Base-by-base conservation (phyloP, 208 protist genomes). In the Jaenimonas drosophilae region DNA sequence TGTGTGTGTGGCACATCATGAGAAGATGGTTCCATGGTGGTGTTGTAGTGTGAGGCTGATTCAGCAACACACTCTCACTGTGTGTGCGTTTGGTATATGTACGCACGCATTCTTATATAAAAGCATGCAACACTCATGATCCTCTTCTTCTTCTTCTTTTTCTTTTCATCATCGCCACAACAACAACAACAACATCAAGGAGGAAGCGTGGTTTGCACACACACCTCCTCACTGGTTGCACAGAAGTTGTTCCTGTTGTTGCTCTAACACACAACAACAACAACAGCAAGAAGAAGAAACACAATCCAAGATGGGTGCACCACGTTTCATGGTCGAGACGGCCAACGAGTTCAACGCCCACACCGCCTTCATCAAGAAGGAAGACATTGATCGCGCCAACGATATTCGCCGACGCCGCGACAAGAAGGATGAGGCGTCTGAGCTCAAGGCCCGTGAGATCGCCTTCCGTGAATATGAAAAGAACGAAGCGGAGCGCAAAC, bases 331-430 rank as follows among this genome's bases (percentile, higher is more conserved):
- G n/a, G n/a, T 84, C 45, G 73, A 69, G 59, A 78, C 66, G 17
- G 63, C 56, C 16, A 64, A 67, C 26, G 61, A 83, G 27, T 84
- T 75, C 42, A 44, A 63, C 36, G 83, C 83, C 54, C 61, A 78
- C 54, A 59, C 68, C 32, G 51, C 63, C 24, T 46, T 53, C 23
- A 84, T 92, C 37, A 16, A 49, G 2, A 70, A 75, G 37, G 83
- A 92, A 55, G 70, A 85, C 7, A 68, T 62, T 2, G 64, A 70
- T 6, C 72, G 76, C 17, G 72, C 83, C 30, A 45, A 41, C 0
- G 64, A 58, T 28, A 81, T 86, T 48, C 7, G 64, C 1, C 47
- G 53, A 14, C 27, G 39, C 7, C 65, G 56, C 20, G 41, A 59
- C 3, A 50, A 47, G 16, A 25, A 55, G 6, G 50, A 14, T n/a